Evolutionary conservation across 768 basidiomycete species (phyloP).

Genomic region (Strobilomyces echinocephalus): DNA sequence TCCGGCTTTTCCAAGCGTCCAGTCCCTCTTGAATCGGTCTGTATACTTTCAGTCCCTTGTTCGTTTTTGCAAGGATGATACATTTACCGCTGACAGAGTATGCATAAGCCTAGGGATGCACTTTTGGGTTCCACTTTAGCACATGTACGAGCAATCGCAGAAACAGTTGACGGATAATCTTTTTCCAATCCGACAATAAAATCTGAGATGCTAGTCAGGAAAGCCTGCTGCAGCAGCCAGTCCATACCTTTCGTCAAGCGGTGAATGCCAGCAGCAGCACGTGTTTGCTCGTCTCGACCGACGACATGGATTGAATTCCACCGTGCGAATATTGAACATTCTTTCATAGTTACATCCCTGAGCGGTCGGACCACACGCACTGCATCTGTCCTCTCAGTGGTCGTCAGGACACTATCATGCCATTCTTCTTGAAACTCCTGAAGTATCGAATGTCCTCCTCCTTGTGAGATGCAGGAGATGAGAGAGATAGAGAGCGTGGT

Average conservation of each 20-base stretch:
- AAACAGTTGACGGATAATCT: slow-evolving; percentile 84
- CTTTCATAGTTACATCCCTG: slow-evolving; percentile 71
- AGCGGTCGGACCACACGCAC: slow-evolving; percentile 64
- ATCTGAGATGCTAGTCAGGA: slow-evolving; percentile 37
- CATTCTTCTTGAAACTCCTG: slow-evolving; percentile 74
- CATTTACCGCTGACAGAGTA: slow-evolving; percentile 60
- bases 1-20: slow-evolving; percentile 69
- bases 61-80: neutral
- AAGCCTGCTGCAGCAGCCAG: neutral
- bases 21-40: slow-evolving; percentile 64
- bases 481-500: slow-evolving; percentile 72
- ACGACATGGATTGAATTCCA: slow-evolving; percentile 57
- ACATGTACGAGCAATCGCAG: slow-evolving; percentile 76
- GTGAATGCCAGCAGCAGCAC: slow-evolving; percentile 55
- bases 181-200: slow-evolving; percentile 78
- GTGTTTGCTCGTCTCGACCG: slow-evolving; percentile 42
- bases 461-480: slow-evolving; percentile 71
- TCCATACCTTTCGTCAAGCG: slow-evolving; percentile 61
- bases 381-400: neutral
- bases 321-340: slow-evolving; percentile 74
- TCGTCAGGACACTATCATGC: slow-evolving; percentile 30
- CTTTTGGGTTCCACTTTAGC: slow-evolving; percentile 70
- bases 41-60: neutral
- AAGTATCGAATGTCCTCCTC: slow-evolving; percentile 65
- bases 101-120: slow-evolving; percentile 44